phyloP scores from a whole-genome alignment of 2,329 filamentous ascomycete species.

The Sporothrix mexicana region DNA sequence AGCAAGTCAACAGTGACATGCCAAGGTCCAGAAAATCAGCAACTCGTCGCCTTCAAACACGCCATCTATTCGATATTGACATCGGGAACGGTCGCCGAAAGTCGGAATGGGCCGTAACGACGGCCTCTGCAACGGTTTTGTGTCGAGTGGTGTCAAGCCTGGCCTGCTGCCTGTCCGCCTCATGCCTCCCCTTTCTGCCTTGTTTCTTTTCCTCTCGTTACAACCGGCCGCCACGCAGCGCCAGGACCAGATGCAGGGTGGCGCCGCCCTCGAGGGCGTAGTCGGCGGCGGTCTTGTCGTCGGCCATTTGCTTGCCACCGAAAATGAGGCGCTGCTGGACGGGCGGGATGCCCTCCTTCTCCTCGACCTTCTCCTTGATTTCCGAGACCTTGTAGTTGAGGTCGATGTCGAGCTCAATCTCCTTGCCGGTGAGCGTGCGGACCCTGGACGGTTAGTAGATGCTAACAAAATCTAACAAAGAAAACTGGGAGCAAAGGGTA shows the following conservation, averaged over 20 bases:
- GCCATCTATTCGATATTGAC: no score
- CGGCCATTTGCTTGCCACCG: slow-evolving; percentile 97
- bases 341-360: slow-evolving; percentile 97
- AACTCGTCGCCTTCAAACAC: no score
- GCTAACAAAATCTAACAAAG: no score
- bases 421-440: slow-evolving; percentile 95
- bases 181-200: background rate
- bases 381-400: slow-evolving; percentile 89
- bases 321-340: slow-evolving; percentile 96
- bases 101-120: background rate
- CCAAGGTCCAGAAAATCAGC: background rate
- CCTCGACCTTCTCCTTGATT: slow-evolving; percentile 99
- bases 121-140: background rate
- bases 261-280: slow-evolving; percentile 91
- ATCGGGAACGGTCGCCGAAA: background rate
- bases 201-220: background rate
- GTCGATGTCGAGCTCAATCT: slow-evolving; percentile 98
- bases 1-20: background rate
- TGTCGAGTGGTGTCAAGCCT: background rate
- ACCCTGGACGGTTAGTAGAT: slow-evolving; percentile 64
- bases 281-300: slow-evolving; percentile 91
- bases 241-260: slow-evolving; percentile 93
- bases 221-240: slow-evolving; percentile 72
- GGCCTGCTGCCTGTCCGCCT: background rate
- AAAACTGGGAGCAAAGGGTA: background rate